Conservation (phyloP, 1,139 yeast species). For the Diutina pseudorugosa region DNA sequence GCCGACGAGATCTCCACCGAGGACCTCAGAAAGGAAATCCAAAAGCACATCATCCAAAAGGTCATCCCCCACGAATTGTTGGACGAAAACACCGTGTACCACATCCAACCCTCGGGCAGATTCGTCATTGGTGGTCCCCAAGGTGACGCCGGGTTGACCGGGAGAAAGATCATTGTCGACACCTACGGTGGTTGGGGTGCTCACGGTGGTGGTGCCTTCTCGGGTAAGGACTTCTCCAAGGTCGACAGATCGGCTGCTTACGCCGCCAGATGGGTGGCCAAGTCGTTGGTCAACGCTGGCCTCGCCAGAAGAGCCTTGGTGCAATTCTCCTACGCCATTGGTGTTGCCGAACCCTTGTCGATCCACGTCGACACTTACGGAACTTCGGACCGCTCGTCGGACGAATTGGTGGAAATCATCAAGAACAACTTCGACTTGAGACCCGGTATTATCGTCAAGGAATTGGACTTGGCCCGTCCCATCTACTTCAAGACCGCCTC, state of each 20-base stretch:
- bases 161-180: constrained; percentile 98
- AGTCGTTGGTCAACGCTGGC: constrained; percentile 89
- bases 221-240: constrained; percentile 99
- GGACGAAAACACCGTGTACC: constrained; percentile 92
- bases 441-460: constrained; percentile 98
- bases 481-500: constrained; percentile 98
- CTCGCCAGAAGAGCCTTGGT: constrained; percentile 96
- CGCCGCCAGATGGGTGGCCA: constrained; percentile 99
- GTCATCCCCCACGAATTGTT: constrained; percentile 84
- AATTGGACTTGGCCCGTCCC: constrained; percentile 96
- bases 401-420: constrained; percentile 82
- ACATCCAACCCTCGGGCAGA: constrained; percentile 99
- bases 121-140: constrained; percentile 99
- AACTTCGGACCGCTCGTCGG: constrained; percentile 81
- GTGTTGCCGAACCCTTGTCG: constrained; percentile 99
- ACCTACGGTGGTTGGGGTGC: constrained; percentile 99
- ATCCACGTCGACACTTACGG: constrained; percentile 97
- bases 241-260: constrained; percentile 99
- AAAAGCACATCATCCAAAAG: constrained; percentile 73
- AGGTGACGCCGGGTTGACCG: constrained; percentile 99
- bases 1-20: constrained; percentile 91
- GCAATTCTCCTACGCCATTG: constrained; percentile 98
- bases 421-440: constrained; percentile 93
- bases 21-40: constrained; percentile 71
- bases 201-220: constrained; percentile 99